These are phyloP conservation scores for Aspergillus quadrilineatus DNA, from an alignment of 2,329 filamentous ascomycete genomes.

Conservation along the genomic window DNA sequence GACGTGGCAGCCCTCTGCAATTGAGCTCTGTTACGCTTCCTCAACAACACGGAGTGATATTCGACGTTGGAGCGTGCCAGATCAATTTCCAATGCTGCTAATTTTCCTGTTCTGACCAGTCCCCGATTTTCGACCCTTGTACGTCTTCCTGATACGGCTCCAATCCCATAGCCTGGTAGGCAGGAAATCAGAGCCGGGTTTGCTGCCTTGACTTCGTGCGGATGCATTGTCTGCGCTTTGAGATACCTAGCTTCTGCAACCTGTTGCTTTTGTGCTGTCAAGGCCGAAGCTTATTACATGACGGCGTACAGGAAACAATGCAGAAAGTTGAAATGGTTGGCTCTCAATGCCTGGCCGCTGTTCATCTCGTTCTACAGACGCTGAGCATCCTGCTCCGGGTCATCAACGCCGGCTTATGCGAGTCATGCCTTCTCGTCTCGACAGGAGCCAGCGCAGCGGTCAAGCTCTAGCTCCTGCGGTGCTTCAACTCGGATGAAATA, in stretches of 20 bases:
- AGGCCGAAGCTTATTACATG: slow-evolving; percentile 10
- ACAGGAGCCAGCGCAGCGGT: neutral
- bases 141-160: neutral
- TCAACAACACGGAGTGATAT: slow-evolving; percentile 16
- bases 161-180: neutral
- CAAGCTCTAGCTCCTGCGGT: neutral
- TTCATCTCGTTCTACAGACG: slow-evolving; percentile 13
- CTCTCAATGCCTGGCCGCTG: slow-evolving; percentile 1
- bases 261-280: slow-evolving; percentile 9
- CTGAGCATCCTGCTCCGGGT: neutral
- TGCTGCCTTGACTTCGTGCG: neutral
- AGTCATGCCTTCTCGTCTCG: neutral
- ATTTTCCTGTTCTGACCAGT: slow-evolving; percentile 3
- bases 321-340: slow-evolving; percentile 8
- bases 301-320: neutral
- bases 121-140: neutral
- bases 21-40: slow-evolving; percentile 11
- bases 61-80: slow-evolving; percentile 1
- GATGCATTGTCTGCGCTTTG: neutral
- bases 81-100: slow-evolving; percentile 5
- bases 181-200: neutral
- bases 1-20: slow-evolving; percentile 33
- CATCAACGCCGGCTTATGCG: neutral
- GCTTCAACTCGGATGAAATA: neutral
- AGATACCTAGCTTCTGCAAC: neutral